These are phyloP conservation scores for Chaetoscypha palmicola DNA, from an alignment of 2,329 filamentous ascomycete species.

Conservation along the genomic window DNA sequence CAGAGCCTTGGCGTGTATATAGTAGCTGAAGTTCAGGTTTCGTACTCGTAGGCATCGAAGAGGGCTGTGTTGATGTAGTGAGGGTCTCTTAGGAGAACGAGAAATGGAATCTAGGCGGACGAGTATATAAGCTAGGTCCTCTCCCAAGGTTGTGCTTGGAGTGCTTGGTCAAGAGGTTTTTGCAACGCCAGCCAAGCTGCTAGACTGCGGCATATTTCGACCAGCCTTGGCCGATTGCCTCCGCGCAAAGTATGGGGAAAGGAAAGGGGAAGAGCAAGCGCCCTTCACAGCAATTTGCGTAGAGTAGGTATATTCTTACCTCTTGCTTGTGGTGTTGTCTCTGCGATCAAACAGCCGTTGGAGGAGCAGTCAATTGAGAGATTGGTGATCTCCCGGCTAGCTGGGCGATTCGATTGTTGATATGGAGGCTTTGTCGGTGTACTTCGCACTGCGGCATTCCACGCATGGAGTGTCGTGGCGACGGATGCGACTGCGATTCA, in stretches of 20 bases:
- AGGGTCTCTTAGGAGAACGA: not conserved
- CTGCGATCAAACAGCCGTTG: slow-evolving; percentile 7
- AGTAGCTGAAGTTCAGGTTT: slow-evolving; percentile 12
- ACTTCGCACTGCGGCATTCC: not conserved
- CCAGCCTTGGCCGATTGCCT: slow-evolving; percentile 13
- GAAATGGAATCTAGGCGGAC: slow-evolving; percentile 7
- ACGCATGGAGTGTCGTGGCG: not conserved
- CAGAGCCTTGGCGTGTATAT: slow-evolving; percentile 23
- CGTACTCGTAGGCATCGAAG: slow-evolving; percentile 21
- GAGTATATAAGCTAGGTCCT: slow-evolving; percentile 20
- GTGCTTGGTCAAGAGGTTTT: not conserved
- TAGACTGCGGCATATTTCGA: slow-evolving; percentile 9
- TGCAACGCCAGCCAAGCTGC: slow-evolving; percentile 11
- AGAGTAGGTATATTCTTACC: not conserved
- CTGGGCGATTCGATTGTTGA: not conserved
- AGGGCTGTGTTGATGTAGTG: slow-evolving; percentile 16
- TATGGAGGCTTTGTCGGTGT: not conserved
- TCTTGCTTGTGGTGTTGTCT: too few relatives aligned
- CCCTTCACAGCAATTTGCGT: too few relatives aligned
- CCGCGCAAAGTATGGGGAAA: slow-evolving; percentile 1
- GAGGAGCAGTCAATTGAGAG: not conserved
- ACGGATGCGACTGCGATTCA: not conserved
- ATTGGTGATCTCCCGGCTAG: too few relatives aligned
- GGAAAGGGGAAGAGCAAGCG: not conserved
- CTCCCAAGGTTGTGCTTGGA: slow-evolving; percentile 3